These are phyloP conservation scores for Tremellales sp. DNA, from an alignment of 1,284 basidiomycete genomes.

Conservation along the genomic window DNA sequence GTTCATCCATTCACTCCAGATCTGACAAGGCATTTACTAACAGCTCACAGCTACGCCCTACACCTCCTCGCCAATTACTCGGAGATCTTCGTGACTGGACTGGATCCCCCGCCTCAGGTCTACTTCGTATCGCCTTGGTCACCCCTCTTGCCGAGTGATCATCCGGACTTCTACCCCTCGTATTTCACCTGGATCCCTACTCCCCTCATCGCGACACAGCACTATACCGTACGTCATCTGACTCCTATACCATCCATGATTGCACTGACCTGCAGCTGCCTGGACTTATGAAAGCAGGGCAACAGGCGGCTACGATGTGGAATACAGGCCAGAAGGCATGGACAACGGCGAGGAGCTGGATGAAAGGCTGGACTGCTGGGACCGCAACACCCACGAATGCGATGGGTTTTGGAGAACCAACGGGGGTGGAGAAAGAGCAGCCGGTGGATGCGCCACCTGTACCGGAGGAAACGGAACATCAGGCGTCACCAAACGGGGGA, in stretches of 20 bases:
- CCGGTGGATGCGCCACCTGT: conserved; percentile 4
- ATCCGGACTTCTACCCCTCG: conserved; percentile 38
- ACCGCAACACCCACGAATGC: not conserved
- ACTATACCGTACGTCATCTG: conserved; percentile 26
- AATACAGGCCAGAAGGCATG: conserved; percentile 13
- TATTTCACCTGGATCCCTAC: conserved; percentile 40
- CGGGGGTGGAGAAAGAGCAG: no score
- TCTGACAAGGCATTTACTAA: not conserved
- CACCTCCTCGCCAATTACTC: conserved; percentile 34
- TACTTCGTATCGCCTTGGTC: conserved; percentile 45
- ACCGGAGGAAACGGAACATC: no score
- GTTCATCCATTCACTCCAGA: conserved; percentile 5
- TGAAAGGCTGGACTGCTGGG: conserved; percentile 8
- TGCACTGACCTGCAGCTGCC: conserved; percentile 10
- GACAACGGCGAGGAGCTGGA: conserved; percentile 12
- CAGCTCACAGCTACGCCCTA: conserved; percentile 38
- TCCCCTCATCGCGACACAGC: conserved; percentile 37
- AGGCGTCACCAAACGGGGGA: no score
- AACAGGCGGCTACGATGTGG: conserved; percentile 15
- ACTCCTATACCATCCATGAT: no score
- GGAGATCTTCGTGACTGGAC: conserved; percentile 18
- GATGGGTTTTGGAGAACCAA: not conserved
- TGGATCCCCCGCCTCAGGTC: conserved; percentile 28
- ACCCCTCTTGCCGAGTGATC: conserved; percentile 28
- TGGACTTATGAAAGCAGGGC: conserved; percentile 16